Percentiles rank a stretch among this genome's conserved stretches.
phyloP scores from a whole-genome alignment of 441 rosid genomes.

The Brassica hybrid region DNA sequence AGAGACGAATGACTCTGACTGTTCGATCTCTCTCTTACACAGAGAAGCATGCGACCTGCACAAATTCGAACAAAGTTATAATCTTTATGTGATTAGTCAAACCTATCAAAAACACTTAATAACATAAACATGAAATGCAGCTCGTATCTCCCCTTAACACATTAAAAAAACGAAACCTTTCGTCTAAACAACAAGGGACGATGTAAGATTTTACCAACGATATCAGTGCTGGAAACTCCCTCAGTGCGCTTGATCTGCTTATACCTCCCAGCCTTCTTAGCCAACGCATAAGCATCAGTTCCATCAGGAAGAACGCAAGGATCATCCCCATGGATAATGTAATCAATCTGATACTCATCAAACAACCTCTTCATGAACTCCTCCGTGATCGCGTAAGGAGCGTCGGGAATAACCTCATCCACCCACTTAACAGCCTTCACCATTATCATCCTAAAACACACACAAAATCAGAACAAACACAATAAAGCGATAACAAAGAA shows the following conservation, averaged over 20 bases:
- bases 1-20: too few relatives aligned
- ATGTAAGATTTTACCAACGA: constrained; percentile 72
- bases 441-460: constrained; percentile 66
- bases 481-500: background rate
- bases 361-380: constrained; percentile 85
- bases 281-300: constrained; percentile 91
- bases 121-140: background rate
- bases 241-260: constrained; percentile 98
- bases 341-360: constrained; percentile 86
- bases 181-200: background rate
- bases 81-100: background rate
- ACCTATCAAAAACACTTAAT: background rate
- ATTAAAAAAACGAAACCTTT: background rate
- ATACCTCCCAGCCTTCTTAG: constrained; percentile 91
- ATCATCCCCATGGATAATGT: constrained; percentile 94
- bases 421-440: constrained; percentile 98
- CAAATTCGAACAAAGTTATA: background rate
- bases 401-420: constrained; percentile 90
- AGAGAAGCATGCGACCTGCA: constrained; percentile 85
- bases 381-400: constrained; percentile 95
- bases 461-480: constrained; percentile 33
- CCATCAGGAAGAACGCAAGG: constrained; percentile 99
- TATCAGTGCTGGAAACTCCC: constrained; percentile 99
- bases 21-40: constrained; percentile 47
- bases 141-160: too few relatives aligned